A percentile compares a stretch with the other conserved stretches of the same genome.
phyloP scores from a whole-genome alignment of 2,329 filamentous ascomycete genomes.

The Fusarium citri region DNA sequence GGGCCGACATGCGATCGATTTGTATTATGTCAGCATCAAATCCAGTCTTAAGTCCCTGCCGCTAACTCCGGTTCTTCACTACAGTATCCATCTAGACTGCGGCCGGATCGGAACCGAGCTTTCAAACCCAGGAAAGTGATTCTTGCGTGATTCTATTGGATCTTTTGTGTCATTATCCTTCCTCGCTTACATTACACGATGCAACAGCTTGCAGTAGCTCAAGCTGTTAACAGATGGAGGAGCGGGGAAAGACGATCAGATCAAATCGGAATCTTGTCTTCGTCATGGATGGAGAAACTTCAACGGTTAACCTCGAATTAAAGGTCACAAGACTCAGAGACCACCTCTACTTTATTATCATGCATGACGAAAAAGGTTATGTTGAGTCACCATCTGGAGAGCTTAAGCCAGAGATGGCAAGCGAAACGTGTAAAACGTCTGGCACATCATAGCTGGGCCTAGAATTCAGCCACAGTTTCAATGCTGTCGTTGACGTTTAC shows the following conservation, averaged over 20 bases:
- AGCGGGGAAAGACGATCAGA: background rate
- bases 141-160: constrained; percentile 10
- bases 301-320: constrained; percentile 4
- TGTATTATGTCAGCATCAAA: constrained; percentile 34
- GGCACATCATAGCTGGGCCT: background rate
- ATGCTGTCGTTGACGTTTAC: background rate
- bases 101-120: constrained; percentile 41
- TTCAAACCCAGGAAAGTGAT: constrained; percentile 6
- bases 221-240: constrained; percentile 2
- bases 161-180: constrained; percentile 3
- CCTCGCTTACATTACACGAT: constrained; percentile 25
- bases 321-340: constrained; percentile 24
- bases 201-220: constrained; percentile 21
- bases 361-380: constrained; percentile 18
- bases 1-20: constrained; percentile 23
- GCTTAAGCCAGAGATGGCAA: constrained; percentile 8
- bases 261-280: constrained; percentile 2
- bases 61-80: constrained; percentile 41
- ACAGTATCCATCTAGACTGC: background rate
- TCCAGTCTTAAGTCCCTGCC: constrained; percentile 43
- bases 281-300: constrained; percentile 22
- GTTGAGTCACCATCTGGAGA: constrained; percentile 25
- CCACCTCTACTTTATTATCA: background rate
- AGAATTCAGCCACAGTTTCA: constrained; percentile 15
- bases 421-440: constrained; percentile 4